Base-by-base conservation (phyloP, 768 basidiomycete species). In the Chiua virens region DNA sequence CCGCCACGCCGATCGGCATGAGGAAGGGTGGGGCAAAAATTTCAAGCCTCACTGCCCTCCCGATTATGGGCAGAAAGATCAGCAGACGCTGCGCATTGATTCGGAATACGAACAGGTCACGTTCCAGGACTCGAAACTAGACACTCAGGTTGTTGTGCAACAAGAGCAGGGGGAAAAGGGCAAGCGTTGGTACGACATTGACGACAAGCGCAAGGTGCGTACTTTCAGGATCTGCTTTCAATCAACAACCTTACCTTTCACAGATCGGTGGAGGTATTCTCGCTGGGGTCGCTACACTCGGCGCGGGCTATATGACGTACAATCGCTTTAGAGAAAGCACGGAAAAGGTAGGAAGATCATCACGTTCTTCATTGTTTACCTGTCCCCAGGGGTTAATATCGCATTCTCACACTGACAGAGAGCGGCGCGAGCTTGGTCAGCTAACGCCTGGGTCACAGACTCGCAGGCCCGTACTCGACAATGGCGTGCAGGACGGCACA, bases 241-340 rank as follows among this genome's bases (percentile, higher is more conserved):
- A 30, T 49, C 3, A 20, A 42, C 47, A 18, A 48, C 49, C 45
- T 51, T 23, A 55, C 52, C 28, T 40, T 45, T 36, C 32, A 25
- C 58, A 89, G 87, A 59, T 87, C 51, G 87, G 82, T 18, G 87
- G 83, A n/a, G 87, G 83, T 21, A 47, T 89, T 23, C 67, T 77
- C 28, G 81, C 74, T 1, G 87, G 83, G 0, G 63, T 71, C 18
- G 82, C 76, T 17, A 60, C 71, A 18, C 44, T 84, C 18, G 84
- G 74, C 47, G 83, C 66, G 7, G 86, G 83, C 59, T 71, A 44
- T 64, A 62, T 28, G 81, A 79, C 3, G 14, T 82, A 73, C 67
- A 82, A 85, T 47, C 54, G 78, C 3, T 81, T 86, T 54, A 73
- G 79, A 55, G 73, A 85, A 56, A 74, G 69, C 30, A 69, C 79